Base-by-base conservation (phyloP, 1,284 basidiomycete genomes). In the Trichosporon sp. region DNA sequence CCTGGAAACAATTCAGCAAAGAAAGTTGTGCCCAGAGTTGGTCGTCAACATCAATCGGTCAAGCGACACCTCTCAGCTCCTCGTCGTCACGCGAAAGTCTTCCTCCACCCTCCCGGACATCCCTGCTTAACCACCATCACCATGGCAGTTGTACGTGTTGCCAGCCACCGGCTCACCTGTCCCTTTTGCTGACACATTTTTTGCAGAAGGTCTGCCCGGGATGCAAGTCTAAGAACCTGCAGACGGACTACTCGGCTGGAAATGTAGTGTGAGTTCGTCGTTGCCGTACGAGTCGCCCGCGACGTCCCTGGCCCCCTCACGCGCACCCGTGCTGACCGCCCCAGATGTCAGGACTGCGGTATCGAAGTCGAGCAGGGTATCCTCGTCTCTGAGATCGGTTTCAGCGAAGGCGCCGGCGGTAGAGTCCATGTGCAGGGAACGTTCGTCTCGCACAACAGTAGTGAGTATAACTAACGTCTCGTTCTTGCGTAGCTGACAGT, bases 391-490 rank as follows among this genome's bases (percentile, higher is more conserved):
- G 90, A 98, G 81, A 90, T 99, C 72, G 91, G 91, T 0, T 99
- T 99, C 78, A 94, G 94, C 31, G 97, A 99, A 85, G 93, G 92
- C 8, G 89, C 92, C 6, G 89, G 89, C 63, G 97, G 97, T 38
- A 94, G 94, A 11, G 94, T 96, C 0, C 93, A 97, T 86, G 95
- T 98, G 0, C 93, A 96, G 80, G 97, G 97, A 19, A 91, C 92
- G 14, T 97, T 93, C 80, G 92, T 99, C n/a, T 92, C 90, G 0
- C 91, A 93, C 77, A 92, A 93, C 71, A 90, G 94, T 69, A 96
- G 96, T 98, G 78, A 82, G 93, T 89, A 16, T 12, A 14, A 1
- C 14, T n/a, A 32, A 46, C 1, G n/a, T 38, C 4, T 7, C 6
- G 2, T 4, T 46, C 19, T 11, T 26, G 26, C 26, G 26, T 26